Conservation (phyloP, 2,329 filamentous ascomycete species). For the Colletotrichum karsti region DNA sequence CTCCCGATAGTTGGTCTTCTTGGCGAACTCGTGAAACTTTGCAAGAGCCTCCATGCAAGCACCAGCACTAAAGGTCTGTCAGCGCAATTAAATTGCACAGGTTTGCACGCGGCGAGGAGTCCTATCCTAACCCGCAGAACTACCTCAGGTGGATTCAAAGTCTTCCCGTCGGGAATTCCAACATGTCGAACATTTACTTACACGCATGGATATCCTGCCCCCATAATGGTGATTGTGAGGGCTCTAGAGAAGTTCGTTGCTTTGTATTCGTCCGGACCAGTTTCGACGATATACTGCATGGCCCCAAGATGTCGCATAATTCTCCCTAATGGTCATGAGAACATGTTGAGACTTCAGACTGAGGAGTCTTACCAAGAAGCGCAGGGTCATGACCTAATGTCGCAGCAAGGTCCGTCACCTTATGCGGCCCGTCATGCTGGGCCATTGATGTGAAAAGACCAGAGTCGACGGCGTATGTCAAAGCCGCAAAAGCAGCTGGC, state of each 20-base stretch:
- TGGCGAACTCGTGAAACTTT: constrained; percentile 40
- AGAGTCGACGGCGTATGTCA: constrained; percentile 41
- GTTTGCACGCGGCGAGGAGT: too few relatives aligned
- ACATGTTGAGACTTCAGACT: accelerated
- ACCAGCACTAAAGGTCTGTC: constrained; percentile 27
- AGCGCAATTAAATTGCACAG: not conserved
- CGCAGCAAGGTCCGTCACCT: not conserved
- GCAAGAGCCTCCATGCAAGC: constrained; percentile 22
- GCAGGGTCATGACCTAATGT: not conserved
- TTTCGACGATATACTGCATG: constrained; percentile 49
- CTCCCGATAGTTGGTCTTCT: constrained; percentile 37
- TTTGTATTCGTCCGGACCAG: constrained; percentile 43
- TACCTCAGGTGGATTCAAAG: too few relatives aligned
- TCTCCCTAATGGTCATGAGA: constrained; percentile 28
- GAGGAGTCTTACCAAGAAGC: not conserved
- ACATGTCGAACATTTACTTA: constrained; percentile 24
- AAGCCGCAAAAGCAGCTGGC: constrained; percentile 34
- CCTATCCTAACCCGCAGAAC: too few relatives aligned
- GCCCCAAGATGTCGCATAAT: constrained; percentile 46
- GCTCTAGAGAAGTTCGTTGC: constrained; percentile 47
- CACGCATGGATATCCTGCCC: constrained; percentile 42
- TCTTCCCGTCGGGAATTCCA: too few relatives aligned
- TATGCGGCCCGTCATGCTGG: constrained; percentile 27
- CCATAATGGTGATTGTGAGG: constrained; percentile 43
- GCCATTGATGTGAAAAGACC: constrained; percentile 44